Evolutionary conservation across 2,329 filamentous ascomycete genomes (phyloP).

Genomic region (Talaromyces sp.): DNA sequence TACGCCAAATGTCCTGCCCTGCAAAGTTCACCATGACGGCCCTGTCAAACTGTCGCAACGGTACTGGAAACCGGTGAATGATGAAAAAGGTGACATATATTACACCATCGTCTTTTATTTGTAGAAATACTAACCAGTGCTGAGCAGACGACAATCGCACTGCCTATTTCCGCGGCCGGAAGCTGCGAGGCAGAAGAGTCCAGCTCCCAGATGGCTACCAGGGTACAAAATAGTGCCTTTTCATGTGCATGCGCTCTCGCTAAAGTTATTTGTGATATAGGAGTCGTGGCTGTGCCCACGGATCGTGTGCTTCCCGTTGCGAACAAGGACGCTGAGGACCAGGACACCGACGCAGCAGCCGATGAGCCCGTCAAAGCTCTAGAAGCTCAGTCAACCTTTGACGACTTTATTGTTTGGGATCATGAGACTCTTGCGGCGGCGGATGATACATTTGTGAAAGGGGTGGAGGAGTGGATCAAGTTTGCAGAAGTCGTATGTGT

Average conservation of each 20-base stretch:
- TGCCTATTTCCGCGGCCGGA: conserved; percentile 74
- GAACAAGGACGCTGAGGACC: conserved; percentile 29
- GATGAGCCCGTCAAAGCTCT: conserved; percentile 53
- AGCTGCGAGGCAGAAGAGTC: conserved; percentile 63
- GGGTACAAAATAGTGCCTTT: conserved; percentile 30
- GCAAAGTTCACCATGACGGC: conserved; percentile 73
- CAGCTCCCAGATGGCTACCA: conserved; percentile 67
- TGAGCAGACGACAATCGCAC: conserved; percentile 36
- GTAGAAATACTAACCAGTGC: background rate
- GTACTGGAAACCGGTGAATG: conserved; percentile 63
- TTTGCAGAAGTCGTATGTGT: conserved; percentile 62
- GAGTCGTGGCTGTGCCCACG: conserved; percentile 54
- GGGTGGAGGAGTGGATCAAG: conserved; percentile 73
- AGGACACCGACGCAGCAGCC: conserved; percentile 38
- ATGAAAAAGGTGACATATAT: conserved; percentile 34
- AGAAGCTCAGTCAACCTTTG: conserved; percentile 63
- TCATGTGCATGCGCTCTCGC: background rate
- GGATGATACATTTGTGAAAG: conserved; percentile 66
- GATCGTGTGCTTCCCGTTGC: conserved; percentile 29
- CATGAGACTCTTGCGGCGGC: conserved; percentile 65
- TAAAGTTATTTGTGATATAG: conserved; percentile 25
- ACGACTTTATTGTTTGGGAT: conserved; percentile 75
- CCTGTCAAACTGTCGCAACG: conserved; percentile 57
- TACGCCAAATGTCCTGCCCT: conserved; percentile 71
- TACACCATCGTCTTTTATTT: background rate